Percentiles rank a stretch among this genome's conserved stretches.
Conservation (phyloP, 306 rosid genomes). For the Macrotyloma uniflorum region DNA sequence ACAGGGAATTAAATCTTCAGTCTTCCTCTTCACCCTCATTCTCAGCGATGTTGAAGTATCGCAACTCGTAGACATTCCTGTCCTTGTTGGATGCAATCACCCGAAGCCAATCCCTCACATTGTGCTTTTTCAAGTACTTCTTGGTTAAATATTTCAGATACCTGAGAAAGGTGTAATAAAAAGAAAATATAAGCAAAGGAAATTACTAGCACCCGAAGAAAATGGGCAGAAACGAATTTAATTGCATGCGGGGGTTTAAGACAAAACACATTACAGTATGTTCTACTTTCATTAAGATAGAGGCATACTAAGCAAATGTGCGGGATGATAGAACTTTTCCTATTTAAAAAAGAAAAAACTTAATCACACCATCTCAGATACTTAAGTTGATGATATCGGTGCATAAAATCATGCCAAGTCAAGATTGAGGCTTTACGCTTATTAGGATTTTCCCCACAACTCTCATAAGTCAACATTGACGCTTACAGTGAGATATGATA, state of each 20-base stretch:
- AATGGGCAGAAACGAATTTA: neutral
- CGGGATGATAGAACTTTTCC: neutral
- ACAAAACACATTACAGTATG: neutral
- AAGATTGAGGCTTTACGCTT: neutral
- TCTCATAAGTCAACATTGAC: neutral
- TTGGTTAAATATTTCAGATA: slow-evolving; percentile 84
- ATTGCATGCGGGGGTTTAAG: neutral
- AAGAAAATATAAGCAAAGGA: neutral
- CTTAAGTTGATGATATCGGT: neutral
- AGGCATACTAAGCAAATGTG: too few relatives aligned
- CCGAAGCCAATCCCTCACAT: slow-evolving; percentile 95
- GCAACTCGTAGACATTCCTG: slow-evolving; percentile 77
- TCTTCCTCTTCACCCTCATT: slow-evolving; percentile 97
- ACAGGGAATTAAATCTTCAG: slow-evolving; percentile 32
- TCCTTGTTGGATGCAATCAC: slow-evolving; percentile 95
- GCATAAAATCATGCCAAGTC: neutral
- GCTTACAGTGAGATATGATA: neutral
- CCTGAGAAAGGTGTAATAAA: slow-evolving; percentile 41
- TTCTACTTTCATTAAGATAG: neutral
- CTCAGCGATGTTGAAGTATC: slow-evolving; percentile 95
- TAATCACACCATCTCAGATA: neutral
- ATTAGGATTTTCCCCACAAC: neutral
- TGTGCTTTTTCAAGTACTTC: slow-evolving; percentile 96
- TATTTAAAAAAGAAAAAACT: neutral
- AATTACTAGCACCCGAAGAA: neutral